phyloP scores from a whole-genome alignment of 2,329 filamentous ascomycete species.

The Colletotrichum cereale region DNA sequence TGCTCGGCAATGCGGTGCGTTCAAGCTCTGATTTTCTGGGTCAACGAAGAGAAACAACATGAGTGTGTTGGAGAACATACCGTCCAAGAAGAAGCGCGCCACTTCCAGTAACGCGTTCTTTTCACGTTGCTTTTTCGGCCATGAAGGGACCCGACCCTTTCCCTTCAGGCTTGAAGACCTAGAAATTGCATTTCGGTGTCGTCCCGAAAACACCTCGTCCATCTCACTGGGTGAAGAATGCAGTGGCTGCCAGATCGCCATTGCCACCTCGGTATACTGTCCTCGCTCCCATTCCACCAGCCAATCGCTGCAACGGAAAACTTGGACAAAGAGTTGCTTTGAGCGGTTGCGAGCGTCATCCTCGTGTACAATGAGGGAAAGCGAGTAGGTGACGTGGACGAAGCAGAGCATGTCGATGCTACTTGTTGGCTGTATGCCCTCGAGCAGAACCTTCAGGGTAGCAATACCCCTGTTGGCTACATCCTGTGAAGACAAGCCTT shows the following conservation, averaged over 20 bases:
- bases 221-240: constrained; percentile 49
- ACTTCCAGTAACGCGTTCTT: constrained; percentile 56
- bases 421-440: constrained; percentile 52
- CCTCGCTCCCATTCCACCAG: constrained; percentile 53
- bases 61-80: constrained; percentile 47
- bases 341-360: constrained; percentile 53
- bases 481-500: constrained; percentile 51
- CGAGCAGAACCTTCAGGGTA: constrained; percentile 55
- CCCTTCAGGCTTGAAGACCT: constrained; percentile 54
- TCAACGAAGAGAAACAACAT: neutral
- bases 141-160: constrained; percentile 52
- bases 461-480: constrained; percentile 58
- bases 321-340: constrained; percentile 60
- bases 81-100: constrained; percentile 64
- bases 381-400: constrained; percentile 64
- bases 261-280: constrained; percentile 58
- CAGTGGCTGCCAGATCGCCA: constrained; percentile 62
- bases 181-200: constrained; percentile 38
- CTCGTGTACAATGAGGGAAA: constrained; percentile 61
- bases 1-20: constrained; percentile 53
- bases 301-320: constrained; percentile 57
- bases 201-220: constrained; percentile 44
- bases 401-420: constrained; percentile 63
- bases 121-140: constrained; percentile 10
- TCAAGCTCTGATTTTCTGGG: constrained; percentile 59